Evolutionary conservation across 2,329 filamentous ascomycete species (phyloP), one percentile per base, ranked within the genome.

Genomic region (Fusarium xylarioides): DNA sequence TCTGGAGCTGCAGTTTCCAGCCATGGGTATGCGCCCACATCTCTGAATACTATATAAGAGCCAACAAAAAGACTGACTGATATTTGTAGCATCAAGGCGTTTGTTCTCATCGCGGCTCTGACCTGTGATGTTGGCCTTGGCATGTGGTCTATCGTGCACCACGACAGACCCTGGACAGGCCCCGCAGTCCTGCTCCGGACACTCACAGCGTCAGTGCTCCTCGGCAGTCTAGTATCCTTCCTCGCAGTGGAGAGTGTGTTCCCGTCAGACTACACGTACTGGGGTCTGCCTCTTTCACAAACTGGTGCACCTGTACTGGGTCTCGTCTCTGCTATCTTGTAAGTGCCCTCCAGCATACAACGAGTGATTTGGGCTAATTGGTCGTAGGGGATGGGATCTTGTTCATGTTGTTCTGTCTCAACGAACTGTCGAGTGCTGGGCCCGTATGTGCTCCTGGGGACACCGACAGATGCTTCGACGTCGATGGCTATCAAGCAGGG

Each of bases 321-420:
- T 54, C 79, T 84, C 55, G 73, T 85, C 26, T 83, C 81, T 77
- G 70, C 79, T 30, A 75, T 81, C 56, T 78, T 80, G 80, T 81
- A 77, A 75, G 79, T 74, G 43, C 8, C 26, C 37, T 40, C 30
- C 7, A 19, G 7, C 18, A 52, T 23, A 26, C 18, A n/a, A 21
- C 12, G 11, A 40, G 8, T 18, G 4, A n/a, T 28, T 15, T 44
- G 16, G n/a, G 54, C 74, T 76, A 49, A 76, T 44, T 42, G 30
- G 18, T 35, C 6, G 15, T 19, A 77, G 75, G n/a, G 74, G 74
- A 49, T 77, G 74, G 70, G 68, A 77, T 28, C 50, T 77, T 43
- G 62, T 75, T 40, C 72, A 76, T n/a, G 59, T 77, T 19, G 35
- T 75, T 50, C 57, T 77, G 32, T 77, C 75, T 43, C 74, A 70